phyloP scores from a whole-genome alignment of 2,329 filamentous ascomycete genomes.

The Colletotrichum destructivum region DNA sequence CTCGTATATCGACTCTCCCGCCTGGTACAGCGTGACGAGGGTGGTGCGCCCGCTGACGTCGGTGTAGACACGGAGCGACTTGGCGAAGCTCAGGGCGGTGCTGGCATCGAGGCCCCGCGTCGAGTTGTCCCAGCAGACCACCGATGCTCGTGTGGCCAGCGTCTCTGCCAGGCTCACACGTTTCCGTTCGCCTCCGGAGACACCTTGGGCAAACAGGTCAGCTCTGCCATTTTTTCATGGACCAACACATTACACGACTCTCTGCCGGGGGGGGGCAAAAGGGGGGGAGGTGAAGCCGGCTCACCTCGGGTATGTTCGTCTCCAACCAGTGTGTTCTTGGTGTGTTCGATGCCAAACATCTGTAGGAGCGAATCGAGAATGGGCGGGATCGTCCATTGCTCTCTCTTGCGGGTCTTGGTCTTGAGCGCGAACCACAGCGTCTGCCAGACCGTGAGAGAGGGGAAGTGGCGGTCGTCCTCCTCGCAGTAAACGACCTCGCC shows the following conservation, averaged over 20 bases:
- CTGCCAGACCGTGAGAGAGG: conserved; percentile 82
- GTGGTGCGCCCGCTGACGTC: conserved; percentile 77
- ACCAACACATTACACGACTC: neutral
- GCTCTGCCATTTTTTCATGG: neutral
- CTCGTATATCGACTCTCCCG: conserved; percentile 60
- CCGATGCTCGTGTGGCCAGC: conserved; percentile 79
- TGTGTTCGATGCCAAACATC: conserved; percentile 86
- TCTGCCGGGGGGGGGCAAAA: no score
- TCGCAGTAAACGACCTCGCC: conserved; percentile 86
- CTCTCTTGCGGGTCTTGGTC: conserved; percentile 81
- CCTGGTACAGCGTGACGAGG: conserved; percentile 60
- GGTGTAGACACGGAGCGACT: conserved; percentile 80
- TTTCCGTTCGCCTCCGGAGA: conserved; percentile 86
- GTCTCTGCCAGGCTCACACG: conserved; percentile 86
- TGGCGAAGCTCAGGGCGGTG: conserved; percentile 84
- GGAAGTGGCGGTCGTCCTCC: conserved; percentile 84
- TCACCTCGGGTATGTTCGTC: conserved; percentile 78
- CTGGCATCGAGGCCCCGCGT: conserved; percentile 86
- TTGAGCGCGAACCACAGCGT: conserved; percentile 82
- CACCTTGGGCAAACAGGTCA: conserved; percentile 48
- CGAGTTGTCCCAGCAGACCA: conserved; percentile 86
- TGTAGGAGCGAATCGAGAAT: conserved; percentile 80
- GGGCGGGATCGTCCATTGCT: conserved; percentile 74
- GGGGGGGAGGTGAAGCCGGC: neutral
- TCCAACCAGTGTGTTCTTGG: conserved; percentile 82